Evolutionary conservation across 768 basidiomycete genomes (phyloP).

Genomic region (Boletus sp.): DNA sequence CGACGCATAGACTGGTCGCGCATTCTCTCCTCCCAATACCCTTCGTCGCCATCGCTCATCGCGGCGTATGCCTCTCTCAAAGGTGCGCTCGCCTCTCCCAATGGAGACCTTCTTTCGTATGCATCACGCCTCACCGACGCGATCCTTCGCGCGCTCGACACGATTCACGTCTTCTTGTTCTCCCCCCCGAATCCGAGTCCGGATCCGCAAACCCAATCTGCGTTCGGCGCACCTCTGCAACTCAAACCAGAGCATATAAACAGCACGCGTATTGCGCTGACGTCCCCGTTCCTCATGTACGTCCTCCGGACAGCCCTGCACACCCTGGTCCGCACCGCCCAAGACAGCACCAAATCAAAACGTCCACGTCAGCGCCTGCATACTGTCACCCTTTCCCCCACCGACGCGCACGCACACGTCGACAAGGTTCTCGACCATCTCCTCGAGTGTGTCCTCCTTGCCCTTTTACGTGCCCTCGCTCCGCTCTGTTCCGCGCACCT

Average conservation of each 20-base stretch:
- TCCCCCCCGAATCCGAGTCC: neutral
- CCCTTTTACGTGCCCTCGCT: conserved; percentile 16
- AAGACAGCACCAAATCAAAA: conserved; percentile 10
- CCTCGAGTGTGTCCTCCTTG: conserved; percentile 20
- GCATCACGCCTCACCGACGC: conserved; percentile 19
- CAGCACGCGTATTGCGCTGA: conserved; percentile 17
- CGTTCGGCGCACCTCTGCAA: neutral
- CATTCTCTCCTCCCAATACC: conserved; percentile 18
- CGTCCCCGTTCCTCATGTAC: conserved; percentile 23
- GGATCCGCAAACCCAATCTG: neutral
- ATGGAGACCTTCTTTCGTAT: neutral
- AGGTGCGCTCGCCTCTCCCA: conserved; percentile 11
- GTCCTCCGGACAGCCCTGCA: conserved; percentile 22
- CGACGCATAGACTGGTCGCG: conserved; percentile 19
- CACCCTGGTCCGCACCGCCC: conserved; percentile 6
- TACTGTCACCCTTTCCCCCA: neutral
- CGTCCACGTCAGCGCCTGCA: conserved; percentile 6
- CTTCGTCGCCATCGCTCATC: conserved; percentile 23
- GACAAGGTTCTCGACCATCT: conserved; percentile 17
- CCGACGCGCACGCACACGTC: conserved; percentile 2
- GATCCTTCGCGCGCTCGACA: conserved; percentile 16
- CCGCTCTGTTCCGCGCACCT: conserved; percentile 22
- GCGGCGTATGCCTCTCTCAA: conserved; percentile 21
- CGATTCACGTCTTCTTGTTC: conserved; percentile 21
- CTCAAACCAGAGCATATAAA: conserved; percentile 12